Base-by-base conservation (phyloP, 257 asterid species). In the Anisodus tanguticus region DNA sequence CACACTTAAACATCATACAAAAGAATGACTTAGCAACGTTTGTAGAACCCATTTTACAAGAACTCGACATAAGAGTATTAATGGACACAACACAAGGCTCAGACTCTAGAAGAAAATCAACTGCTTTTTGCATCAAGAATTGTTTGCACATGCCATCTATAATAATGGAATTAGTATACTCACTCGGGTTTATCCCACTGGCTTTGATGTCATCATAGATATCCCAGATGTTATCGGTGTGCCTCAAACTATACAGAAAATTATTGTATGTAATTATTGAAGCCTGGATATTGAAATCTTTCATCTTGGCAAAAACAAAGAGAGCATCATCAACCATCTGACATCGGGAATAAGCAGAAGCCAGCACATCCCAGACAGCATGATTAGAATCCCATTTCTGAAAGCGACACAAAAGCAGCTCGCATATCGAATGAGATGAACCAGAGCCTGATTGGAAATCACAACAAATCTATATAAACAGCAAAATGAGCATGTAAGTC, bases 271-370 rank as follows among this genome's bases (percentile, higher is more conserved):
- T 90, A 89, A 88, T 77, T 54, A 91, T 69, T 59, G 98, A 93
- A 68, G 97, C 91, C 67, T 72, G 93, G 54, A 94, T 85, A 66
- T 83, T 69, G 41, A 89, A 83, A 83, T 91, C 93, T 80, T 91
- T 92, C 99, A 95, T 95, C 91, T 86, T 90, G 82, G 86, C 71
- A 57, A 95, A 82, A 72, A 93, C 93, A 84, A 86, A 59, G 77
- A 94, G 93, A 80, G 95, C 91, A 90, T 94, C 99, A 58, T 85
- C 85, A 22, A 91, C 89, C 99, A 95, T 93, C 79, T 82, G 87
- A 41, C 79, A 81, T 83, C 88, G 87, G 74, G 94, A 90, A 86
- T 89, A 95, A 78, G 89, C 90, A 89, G 91, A 90, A 84, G 92
- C 91, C 86, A 95, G 86, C 87, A 89, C 87, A 87, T 95, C 95